Percentiles rank a stretch among this genome's conserved stretches.
These are phyloP conservation scores for Fusarium verrucosum DNA, from an alignment of 2,329 filamentous ascomycete species.

Conservation along the genomic window DNA sequence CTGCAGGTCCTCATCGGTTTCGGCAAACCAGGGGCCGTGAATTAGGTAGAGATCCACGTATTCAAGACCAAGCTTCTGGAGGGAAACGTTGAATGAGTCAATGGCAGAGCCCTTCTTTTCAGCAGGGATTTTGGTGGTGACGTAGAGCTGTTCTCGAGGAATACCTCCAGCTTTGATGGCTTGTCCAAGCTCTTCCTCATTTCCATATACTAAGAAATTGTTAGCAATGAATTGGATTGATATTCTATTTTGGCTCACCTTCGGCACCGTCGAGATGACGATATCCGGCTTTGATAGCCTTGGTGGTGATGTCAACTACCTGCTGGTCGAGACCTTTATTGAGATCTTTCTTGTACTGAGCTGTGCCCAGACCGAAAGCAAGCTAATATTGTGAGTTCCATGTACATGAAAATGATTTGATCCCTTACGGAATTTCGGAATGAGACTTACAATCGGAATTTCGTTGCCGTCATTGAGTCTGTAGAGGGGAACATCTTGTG, in stretches of 20 bases:
- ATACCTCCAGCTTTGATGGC: slow-evolving; percentile 74
- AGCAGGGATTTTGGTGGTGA: slow-evolving; percentile 68
- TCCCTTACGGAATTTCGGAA: neutral
- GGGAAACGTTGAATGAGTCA: slow-evolving; percentile 65
- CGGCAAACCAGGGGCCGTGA: slow-evolving; percentile 65
- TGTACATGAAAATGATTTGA: neutral
- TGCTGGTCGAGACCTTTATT: slow-evolving; percentile 64
- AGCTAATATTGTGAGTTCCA: slow-evolving; percentile 56
- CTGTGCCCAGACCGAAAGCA: slow-evolving; percentile 77
- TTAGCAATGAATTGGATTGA: neutral
- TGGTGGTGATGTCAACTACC: slow-evolving; percentile 60
- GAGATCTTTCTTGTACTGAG: slow-evolving; percentile 64
- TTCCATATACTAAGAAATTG: slow-evolving; percentile 62
- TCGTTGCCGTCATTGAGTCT: slow-evolving; percentile 79
- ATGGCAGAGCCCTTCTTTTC: slow-evolving; percentile 53
- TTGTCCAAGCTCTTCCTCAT: slow-evolving; percentile 74
- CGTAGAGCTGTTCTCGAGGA: slow-evolving; percentile 73
- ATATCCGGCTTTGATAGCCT: slow-evolving; percentile 75
- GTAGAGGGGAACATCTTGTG: slow-evolving; percentile 60
- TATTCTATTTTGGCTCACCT: slow-evolving; percentile 52
- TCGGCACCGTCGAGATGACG: slow-evolving; percentile 80
- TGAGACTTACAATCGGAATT: slow-evolving; percentile 70
- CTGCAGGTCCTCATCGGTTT: slow-evolving; percentile 63
- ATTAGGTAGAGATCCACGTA: slow-evolving; percentile 78
- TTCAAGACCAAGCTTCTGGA: slow-evolving; percentile 72